Base-by-base conservation (phyloP, 2,329 filamentous ascomycete genomes). In the Colletotrichum australisinense region DNA sequence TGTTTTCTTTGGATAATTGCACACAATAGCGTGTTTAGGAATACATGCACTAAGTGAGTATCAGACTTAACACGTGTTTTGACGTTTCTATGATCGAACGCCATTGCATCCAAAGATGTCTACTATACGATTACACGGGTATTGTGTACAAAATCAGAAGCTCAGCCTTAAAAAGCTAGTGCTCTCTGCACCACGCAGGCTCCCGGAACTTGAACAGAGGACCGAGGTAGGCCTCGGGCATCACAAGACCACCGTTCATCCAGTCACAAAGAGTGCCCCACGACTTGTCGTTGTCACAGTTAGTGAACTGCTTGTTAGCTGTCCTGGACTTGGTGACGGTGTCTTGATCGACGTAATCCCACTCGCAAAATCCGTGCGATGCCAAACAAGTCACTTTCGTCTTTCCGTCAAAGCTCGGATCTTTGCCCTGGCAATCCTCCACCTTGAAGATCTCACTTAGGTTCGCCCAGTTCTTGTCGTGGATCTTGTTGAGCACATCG, bases 161-260 rank as follows among this genome's bases (percentile, higher is more conserved):
- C 19, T 11, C 3, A 9, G 9, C 19, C 19, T 49, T 9, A 7
- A 4, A 22, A 4, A 22, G n/a, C 14, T 55, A 68, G n/a, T 26
- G 6, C 8, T 49, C 53, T 53, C 67, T 69, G 22, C 67, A 70
- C 67, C 67, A 70, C 4, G n/a, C 55, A 8, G 9, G 24, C 55
- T 53, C 62, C 12, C 2, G 5, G 5, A 56, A 24, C 19, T 42
- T 72, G n/a, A 78, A 65, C 9, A 78, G 56, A 1, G 76, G 77
- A 3, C 77, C 77, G 19, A 78, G 74, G n/a, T 78, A 78, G 7
- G 77, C 78, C 73, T 76, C 73, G 9, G 77, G 77, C 7, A 70
- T 53, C 7, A 78, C 74, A 71, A 69, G 30, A 19, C 77, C 74
- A 12, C 76, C 66, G 3, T 55, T 46, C 62, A 72, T 63, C 57